Base-by-base conservation (phyloP, 2,329 filamentous ascomycete genomes). In the Cryoendolithus antarcticus region DNA sequence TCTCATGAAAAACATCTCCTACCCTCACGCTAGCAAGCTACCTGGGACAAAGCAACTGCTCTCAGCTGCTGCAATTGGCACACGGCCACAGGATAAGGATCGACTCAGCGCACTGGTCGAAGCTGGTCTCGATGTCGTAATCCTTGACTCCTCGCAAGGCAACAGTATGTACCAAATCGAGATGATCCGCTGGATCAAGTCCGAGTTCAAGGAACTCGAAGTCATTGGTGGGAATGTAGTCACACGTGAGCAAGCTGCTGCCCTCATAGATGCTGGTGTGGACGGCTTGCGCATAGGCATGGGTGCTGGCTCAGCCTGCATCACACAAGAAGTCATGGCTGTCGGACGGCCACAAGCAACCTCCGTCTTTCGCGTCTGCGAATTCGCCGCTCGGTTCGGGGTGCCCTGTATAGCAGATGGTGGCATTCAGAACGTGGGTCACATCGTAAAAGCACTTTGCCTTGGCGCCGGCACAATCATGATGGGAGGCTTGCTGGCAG, bases 251-350 rank as follows among this genome's bases (percentile, higher is more conserved):
- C 91, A 98, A 71, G 91, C 91, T 50, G 91, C 93, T 38, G 70
- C 75, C 46, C 70, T 98, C 51, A 96, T 98, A 56, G 85, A 83
- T 45, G 91, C 89, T 50, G 91, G 91, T 60, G 89, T 85, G 43
- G 91, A 98, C 61, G 93, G 91, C 62, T 77, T 98, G 52, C 85
- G 91, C 61, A 98, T 98, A 59, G 91, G 91, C 61, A 98, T 98
- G 91, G 91, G 91, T 52, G 93, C 86, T 60, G 91, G 91, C 58
- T 93, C 85, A 58, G 91, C 91, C 58, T 98, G 91, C 66, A 98
- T 98, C 55, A 98, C 91, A 41, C 91, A 98, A 67, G 91, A 98
- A 69, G 93, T 98, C 59, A 98, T 98, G 91, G 91, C 91, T 52
- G 89, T 98, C 36, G 91, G 93, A 44, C 82, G 91, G 55, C 91